These are phyloP conservation scores for Naganishia albida DNA, from an alignment of 1,284 basidiomycete genomes.

Conservation along the genomic window DNA sequence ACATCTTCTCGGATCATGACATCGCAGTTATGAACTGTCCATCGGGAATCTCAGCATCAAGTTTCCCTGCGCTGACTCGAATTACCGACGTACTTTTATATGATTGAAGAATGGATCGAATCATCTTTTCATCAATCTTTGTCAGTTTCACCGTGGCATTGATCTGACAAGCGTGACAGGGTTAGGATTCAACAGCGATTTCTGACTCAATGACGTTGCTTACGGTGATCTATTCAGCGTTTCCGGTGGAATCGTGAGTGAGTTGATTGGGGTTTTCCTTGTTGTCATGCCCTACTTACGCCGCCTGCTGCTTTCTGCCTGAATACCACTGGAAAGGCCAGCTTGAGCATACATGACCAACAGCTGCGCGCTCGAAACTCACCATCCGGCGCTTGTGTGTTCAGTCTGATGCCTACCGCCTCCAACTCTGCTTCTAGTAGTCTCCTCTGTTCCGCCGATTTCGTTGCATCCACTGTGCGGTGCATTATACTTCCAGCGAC, in stretches of 20 bases:
- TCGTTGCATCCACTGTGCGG: conserved; percentile 77
- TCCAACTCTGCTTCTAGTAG: conserved; percentile 90
- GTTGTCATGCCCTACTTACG: conserved; percentile 58
- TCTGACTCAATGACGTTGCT: conserved; percentile 30
- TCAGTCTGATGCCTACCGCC: conserved; percentile 92
- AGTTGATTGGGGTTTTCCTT: conserved; percentile 1
- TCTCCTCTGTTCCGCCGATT: conserved; percentile 86
- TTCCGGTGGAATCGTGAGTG: background rate
- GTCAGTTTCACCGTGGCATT: conserved; percentile 90
- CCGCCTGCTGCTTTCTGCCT: conserved; percentile 84
- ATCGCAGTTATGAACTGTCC: conserved; percentile 81
- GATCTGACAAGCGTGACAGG: conserved; percentile 59
- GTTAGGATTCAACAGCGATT: background rate
- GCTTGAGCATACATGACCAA: conserved; percentile 48
- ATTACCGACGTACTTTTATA: conserved; percentile 65
- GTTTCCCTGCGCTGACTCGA: conserved; percentile 52
- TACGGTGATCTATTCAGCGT: conserved; percentile 59
- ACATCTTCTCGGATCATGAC: conserved; percentile 97
- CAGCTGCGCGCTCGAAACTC: conserved; percentile 10
- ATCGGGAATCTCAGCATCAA: conserved; percentile 17
- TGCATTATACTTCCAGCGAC: background rate
- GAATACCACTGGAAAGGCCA: conserved; percentile 57
- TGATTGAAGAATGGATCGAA: conserved; percentile 82
- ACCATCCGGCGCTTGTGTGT: conserved; percentile 84
- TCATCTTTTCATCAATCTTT: conserved; percentile 91